Evolutionary conservation across 768 basidiomycete genomes (phyloP), one percentile per base, ranked within the genome.

Genomic region (Auricularia sp.): DNA sequence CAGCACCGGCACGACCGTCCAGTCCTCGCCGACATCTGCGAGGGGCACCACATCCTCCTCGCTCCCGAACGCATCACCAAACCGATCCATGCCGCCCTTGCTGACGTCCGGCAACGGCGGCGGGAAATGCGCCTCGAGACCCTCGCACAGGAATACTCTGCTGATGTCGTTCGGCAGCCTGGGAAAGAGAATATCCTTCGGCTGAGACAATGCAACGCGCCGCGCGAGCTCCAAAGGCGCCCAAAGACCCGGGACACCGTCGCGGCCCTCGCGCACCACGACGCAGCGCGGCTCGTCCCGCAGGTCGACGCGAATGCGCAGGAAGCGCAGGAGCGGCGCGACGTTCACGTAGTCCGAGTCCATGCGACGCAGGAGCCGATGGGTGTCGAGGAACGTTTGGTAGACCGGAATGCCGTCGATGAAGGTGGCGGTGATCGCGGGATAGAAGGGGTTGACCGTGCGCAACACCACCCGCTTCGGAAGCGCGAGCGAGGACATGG

Each of bases 311-410:
- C 72, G 71, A 65, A 80, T 70, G 58, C 77, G 76, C 61, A 81
- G 77, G 72, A 78, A 77, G 35, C 78, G 75, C 3, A 81, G 73
- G 61, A 89, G 82, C 24, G 83, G 80, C 54, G 86, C 81, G 58
- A 90, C 78, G 72, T 90, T 88, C 69, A 90, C 88, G 68, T 87
- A 90, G 70, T 89, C 87, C 39, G 88, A 88, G 75, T 90, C 89
- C 64, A 90, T 84, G 68, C 89, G 85, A 69, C 89, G 84, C 67
- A 90, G 75, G 59, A 90, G 77, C 36, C 42, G 34, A 37, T 80
- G 76, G 6, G 63, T 54, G 62, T 78, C 77, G 10, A 90, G 79
- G 62, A 76, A 78, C 74, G 85, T 87, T 71, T 87, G 86, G 74
- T 89, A 90, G 62, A 90, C 88, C 45, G 87, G 82, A 64, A 90